Percentiles rank a stretch among this genome's conserved stretches.
Conservation (phyloP, 164 flowering plant species). For the Buxus sempervirens region DNA sequence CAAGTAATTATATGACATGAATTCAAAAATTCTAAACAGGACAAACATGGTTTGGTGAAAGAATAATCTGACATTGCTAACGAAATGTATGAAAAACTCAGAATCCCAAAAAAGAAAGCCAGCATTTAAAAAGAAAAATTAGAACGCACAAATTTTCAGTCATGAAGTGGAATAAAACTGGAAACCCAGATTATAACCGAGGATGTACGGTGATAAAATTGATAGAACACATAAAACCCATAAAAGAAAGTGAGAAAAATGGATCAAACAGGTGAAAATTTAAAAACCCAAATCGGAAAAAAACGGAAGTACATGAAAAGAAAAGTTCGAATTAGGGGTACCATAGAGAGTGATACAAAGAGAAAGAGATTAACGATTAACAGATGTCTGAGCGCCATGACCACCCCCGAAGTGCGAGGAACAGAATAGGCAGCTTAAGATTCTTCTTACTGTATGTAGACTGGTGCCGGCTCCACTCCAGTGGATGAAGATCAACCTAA, state of each 20-base stretch:
- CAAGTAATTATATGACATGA: neutral
- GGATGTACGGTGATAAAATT: neutral
- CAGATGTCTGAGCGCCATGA: conserved; percentile 14
- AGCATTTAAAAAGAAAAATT: neutral
- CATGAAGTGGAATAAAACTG: neutral
- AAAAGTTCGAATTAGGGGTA: neutral
- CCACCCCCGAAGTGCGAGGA: neutral
- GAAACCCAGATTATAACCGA: conserved; percentile 6
- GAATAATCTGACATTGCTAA: neutral
- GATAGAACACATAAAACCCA: neutral
- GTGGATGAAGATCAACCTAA: no score
- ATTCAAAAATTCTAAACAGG: conserved; percentile 1
- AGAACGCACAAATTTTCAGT: no score
- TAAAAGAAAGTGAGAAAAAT: neutral
- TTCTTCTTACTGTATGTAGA: no score
- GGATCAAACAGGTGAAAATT: neutral
- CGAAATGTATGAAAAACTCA: neutral
- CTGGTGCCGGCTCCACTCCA: no score
- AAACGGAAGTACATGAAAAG: neutral
- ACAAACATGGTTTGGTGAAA: no score
- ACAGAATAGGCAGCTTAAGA: neutral
- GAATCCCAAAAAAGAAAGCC: neutral
- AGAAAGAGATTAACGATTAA: conserved; percentile 1
- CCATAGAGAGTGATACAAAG: conserved; percentile 13
- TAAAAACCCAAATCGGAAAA: neutral